Conservation (phyloP, 1,284 basidiomycete species). For the Cutaneotrichosporon cyanovorans region DNA sequence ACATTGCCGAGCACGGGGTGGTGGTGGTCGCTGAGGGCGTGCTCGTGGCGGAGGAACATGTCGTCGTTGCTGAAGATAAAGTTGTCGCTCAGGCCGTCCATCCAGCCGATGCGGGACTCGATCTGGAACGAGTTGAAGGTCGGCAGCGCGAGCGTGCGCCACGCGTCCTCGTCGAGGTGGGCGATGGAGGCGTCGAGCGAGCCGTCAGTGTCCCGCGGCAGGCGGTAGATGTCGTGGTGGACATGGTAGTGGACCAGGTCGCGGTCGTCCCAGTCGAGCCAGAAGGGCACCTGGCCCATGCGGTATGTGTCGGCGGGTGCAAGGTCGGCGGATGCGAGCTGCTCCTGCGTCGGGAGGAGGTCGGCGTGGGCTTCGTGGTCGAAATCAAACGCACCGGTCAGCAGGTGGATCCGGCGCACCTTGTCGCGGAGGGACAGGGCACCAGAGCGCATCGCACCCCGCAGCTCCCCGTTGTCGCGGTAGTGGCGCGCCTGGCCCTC, state of each 20-base stretch:
- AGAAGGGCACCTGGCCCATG: constrained; percentile 37
- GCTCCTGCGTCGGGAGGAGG: background rate
- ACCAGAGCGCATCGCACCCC: constrained; percentile 32
- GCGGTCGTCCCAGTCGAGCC: constrained; percentile 30
- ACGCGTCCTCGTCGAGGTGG: constrained; percentile 23
- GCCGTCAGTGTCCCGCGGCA: constrained; percentile 29
- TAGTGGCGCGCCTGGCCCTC: constrained; percentile 23
- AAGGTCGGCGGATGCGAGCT: constrained; percentile 1
- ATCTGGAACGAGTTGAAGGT: constrained; percentile 40
- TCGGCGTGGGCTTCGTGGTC: constrained; percentile 5
- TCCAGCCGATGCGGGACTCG: constrained; percentile 28
- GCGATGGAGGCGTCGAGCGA: background rate
- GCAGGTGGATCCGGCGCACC: constrained; percentile 28
- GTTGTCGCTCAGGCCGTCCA: constrained; percentile 30
- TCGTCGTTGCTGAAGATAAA: constrained; percentile 39
- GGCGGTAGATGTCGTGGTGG: constrained; percentile 32
- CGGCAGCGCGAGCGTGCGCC: constrained; percentile 27
- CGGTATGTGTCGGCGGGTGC: constrained; percentile 12
- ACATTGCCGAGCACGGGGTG: constrained; percentile 33
- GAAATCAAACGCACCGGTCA: constrained; percentile 30
- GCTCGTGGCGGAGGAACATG: constrained; percentile 33
- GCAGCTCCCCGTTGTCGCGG: constrained; percentile 40
- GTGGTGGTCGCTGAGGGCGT: constrained; percentile 29
- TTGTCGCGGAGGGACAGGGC: constrained; percentile 18
- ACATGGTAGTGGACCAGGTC: constrained; percentile 32